phyloP scores from a whole-genome alignment of 2,329 filamentous ascomycete species.

The Fusarium buharicum region DNA sequence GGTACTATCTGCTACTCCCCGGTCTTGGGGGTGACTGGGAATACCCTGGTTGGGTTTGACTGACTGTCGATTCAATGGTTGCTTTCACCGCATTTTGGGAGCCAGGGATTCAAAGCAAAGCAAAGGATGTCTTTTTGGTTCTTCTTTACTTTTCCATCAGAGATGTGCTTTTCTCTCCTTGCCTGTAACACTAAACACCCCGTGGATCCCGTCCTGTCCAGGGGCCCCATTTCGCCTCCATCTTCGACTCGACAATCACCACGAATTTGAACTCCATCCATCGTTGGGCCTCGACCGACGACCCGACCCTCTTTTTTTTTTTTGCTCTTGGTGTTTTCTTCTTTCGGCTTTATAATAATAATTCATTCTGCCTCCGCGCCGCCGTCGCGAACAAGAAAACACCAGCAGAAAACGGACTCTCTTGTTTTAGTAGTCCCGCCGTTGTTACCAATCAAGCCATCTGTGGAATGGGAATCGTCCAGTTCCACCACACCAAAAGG shows the following conservation, averaged over 20 bases:
- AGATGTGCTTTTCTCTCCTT: slow-evolving; percentile 27
- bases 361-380: slow-evolving; percentile 11
- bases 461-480: slow-evolving; percentile 31
- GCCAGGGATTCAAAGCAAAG: slow-evolving; percentile 35
- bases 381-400: slow-evolving; percentile 5
- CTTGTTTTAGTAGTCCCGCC: slow-evolving; percentile 24
- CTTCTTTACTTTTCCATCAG: slow-evolving; percentile 3
- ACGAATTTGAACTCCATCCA: slow-evolving; percentile 6
- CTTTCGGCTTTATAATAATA: not conserved
- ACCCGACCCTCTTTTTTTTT: slow-evolving; percentile 32
- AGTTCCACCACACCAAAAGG: slow-evolving; percentile 30
- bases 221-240: slow-evolving; percentile 6
- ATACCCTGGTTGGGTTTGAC: slow-evolving; percentile 39
- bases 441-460: too few relatives aligned
- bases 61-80: slow-evolving; percentile 34
- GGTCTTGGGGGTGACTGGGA: slow-evolving; percentile 30
- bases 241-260: slow-evolving; percentile 3
- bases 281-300: slow-evolving; percentile 22
- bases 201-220: slow-evolving; percentile 1
- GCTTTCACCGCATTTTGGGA: slow-evolving; percentile 47
- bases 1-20: not conserved
- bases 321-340: slow-evolving; percentile 5
- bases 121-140: slow-evolving; percentile 21
- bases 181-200: too few relatives aligned
- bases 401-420: slow-evolving; percentile 17